These are phyloP conservation scores for Rhizopus microsporus DNA, from an alignment of 371 early-diverging fungal genomes.

Conservation along the genomic window DNA sequence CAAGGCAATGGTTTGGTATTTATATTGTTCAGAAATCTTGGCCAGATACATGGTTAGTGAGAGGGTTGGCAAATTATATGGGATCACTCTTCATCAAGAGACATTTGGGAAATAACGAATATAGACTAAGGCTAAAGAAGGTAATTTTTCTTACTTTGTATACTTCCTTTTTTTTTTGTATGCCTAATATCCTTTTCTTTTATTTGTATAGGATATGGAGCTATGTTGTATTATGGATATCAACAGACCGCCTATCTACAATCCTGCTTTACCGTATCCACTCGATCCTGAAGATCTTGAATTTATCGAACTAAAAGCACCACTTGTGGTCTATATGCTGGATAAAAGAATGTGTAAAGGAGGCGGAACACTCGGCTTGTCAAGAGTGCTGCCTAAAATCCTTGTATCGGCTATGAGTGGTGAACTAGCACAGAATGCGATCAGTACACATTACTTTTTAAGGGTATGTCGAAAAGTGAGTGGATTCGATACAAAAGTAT, in stretches of 20 bases:
- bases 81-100: slow-evolving; percentile 73
- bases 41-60: slow-evolving; percentile 87
- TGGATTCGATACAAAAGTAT: slow-evolving; percentile 74
- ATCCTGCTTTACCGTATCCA: slow-evolving; percentile 60
- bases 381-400: slow-evolving; percentile 80
- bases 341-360: slow-evolving; percentile 88
- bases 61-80: slow-evolving; percentile 78
- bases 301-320: slow-evolving; percentile 83
- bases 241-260: slow-evolving; percentile 83
- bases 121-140: slow-evolving; percentile 77
- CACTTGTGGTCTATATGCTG: slow-evolving; percentile 92
- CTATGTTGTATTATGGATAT: slow-evolving; percentile 80
- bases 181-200: not conserved
- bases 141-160: slow-evolving; percentile 28
- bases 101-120: slow-evolving; percentile 88
- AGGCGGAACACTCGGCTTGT: slow-evolving; percentile 72
- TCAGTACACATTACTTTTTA: slow-evolving; percentile 83
- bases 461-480: slow-evolving; percentile 80
- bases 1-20: slow-evolving; percentile 93
- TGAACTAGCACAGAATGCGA: slow-evolving; percentile 72
- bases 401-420: slow-evolving; percentile 81
- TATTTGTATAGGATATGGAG: slow-evolving; percentile 73
- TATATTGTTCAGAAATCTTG: slow-evolving; percentile 79
- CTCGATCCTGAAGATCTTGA: slow-evolving; percentile 73
- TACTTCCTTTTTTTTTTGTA: not conserved